Evolutionary conservation across 1,139 yeast genomes (phyloP).

Genomic region (Geotrichum siamense): DNA sequence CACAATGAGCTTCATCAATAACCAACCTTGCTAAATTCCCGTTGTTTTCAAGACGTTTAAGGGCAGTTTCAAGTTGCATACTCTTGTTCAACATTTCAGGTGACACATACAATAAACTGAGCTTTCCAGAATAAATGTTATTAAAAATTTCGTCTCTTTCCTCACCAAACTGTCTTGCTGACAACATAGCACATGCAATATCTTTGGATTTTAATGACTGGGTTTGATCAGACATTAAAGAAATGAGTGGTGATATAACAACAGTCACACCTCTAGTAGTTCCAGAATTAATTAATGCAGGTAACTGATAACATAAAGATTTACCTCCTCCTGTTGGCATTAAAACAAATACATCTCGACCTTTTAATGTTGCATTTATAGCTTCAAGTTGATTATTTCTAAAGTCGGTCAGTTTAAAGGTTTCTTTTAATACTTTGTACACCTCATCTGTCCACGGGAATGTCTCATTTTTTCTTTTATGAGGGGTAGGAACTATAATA

Average conservation of each 20-base stretch:
- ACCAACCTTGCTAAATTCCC: conserved; percentile 75
- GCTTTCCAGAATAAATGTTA: conserved; percentile 51
- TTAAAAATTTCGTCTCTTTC: conserved; percentile 56
- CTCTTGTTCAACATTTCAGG: conserved; percentile 89
- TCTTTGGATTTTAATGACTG: conserved; percentile 60
- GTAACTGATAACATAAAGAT: conserved; percentile 90
- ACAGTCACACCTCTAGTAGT: conserved; percentile 59
- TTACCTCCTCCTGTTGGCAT: conserved; percentile 99
- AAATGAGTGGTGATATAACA: conserved; percentile 89
- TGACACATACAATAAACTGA: conserved; percentile 78
- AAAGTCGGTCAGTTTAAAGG: conserved; percentile 61
- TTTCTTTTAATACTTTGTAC: conserved; percentile 46
- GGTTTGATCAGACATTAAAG: conserved; percentile 97
- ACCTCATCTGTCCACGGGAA: conserved; percentile 58
- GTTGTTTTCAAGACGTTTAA: conserved; percentile 33
- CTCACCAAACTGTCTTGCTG: conserved; percentile 35
- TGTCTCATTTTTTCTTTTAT: conserved; percentile 3
- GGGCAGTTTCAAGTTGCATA: conserved; percentile 21
- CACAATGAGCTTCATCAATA: conserved; percentile 98
- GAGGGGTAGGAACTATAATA: conserved; percentile 7
- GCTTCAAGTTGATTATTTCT: conserved; percentile 86
- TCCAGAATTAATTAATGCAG: conserved; percentile 73
- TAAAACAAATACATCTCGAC: conserved; percentile 84
- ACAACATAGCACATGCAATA: conserved; percentile 57
- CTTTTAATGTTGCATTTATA: conserved; percentile 70